Percentiles rank a stretch among this genome's conserved stretches.
Evolutionary conservation across 2,329 filamentous ascomycete genomes (phyloP).

Genomic region (Paradendryphiella salina): DNA sequence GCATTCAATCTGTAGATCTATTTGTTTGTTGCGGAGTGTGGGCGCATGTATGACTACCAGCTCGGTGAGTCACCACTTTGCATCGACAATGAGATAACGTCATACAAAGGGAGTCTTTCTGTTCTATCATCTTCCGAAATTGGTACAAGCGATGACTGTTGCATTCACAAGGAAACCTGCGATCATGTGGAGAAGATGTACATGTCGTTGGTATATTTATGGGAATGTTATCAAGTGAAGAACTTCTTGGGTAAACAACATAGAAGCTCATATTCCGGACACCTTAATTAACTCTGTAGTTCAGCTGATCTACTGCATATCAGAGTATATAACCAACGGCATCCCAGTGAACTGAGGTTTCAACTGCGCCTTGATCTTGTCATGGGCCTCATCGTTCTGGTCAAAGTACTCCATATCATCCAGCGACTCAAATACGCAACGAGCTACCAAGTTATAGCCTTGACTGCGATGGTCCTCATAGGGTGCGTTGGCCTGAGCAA

Average conservation of each 20-base stretch:
- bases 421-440: constrained; percentile 64
- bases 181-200: not conserved
- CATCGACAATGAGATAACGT: not conserved
- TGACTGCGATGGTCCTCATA: constrained; percentile 63
- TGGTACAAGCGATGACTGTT: not conserved
- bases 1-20: too few relatives aligned
- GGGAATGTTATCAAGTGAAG: not conserved
- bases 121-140: not conserved
- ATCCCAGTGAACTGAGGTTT: constrained; percentile 34
- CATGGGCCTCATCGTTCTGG: constrained; percentile 60
- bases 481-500: constrained; percentile 58
- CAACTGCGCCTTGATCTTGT: constrained; percentile 50
- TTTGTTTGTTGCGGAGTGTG: too few relatives aligned
- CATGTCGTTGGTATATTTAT: too few relatives aligned
- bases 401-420: constrained; percentile 75
- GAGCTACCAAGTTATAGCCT: constrained; percentile 67
- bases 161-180: not conserved
- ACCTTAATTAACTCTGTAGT: not conserved
- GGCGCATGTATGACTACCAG: not conserved
- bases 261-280: not conserved
- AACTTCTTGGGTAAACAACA: not conserved
- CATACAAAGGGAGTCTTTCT: not conserved
- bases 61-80: not conserved
- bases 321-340: constrained; percentile 33
- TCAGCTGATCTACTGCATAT: constrained; percentile 19